Base-by-base conservation (phyloP, 2,329 filamentous ascomycete species). In the Zasmidium angulare region DNA sequence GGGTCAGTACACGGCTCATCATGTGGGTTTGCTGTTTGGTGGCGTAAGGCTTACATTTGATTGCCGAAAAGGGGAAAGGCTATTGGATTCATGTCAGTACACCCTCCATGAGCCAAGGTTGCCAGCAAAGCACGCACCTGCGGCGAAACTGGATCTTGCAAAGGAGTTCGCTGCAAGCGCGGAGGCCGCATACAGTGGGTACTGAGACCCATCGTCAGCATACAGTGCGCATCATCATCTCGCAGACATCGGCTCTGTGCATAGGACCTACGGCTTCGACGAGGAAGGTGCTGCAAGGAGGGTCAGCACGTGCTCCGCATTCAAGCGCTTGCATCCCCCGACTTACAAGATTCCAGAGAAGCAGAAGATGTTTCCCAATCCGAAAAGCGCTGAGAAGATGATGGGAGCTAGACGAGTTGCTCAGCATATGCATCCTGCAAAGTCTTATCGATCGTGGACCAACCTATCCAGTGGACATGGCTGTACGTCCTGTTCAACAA, bases 321-420 rank as follows among this genome's bases (percentile, higher is more conserved):
- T 17, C 36, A 43, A 17, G 36, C 12, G 36, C 36, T 14, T 43
- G 36, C 36, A 40, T 49, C 23, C 29, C 56, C 31, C 17, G 29
- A 64, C 66, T 65, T 59, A 69, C 66, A 69, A 72, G 50, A 69
- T 86, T 54, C 91, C 91, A 58, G 86, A 88, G 75, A 91, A 97
- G 26, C 89, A 86, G 59, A 96, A 83, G 61, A 96, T 83, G 55
- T 69, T 72, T 23, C 66, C 66, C 21, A 77, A 66, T 17, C 78
- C 79, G 68, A 81, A 81, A 21, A 82, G 59, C 53, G 64, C 74
- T 49, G 75, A 77, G 66, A 81, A 82, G 58, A 81, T 72, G 67
- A 81, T 80, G 65, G 79, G 79, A 59, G 79, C 79, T 79, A 71
- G 67, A 55, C 26, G 26, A 21, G 54, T 58, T 54, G 29, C 59